Evolutionary conservation across 257 asterid genomes (phyloP), one percentile per base, ranked within the genome.

Genomic region (Capsicum baccatum): DNA sequence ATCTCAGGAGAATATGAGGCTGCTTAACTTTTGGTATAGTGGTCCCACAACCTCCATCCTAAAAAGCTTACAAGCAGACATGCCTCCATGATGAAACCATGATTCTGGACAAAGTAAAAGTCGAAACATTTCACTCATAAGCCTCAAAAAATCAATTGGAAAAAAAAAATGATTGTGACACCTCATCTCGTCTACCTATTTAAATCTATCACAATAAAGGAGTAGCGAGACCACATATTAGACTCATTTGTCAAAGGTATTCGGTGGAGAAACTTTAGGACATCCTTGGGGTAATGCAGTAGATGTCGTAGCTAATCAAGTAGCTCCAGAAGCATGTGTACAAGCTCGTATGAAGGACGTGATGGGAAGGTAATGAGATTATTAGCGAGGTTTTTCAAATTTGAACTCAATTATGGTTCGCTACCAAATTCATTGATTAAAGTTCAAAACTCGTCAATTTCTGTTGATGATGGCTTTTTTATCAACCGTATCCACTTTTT

Each of bases 131-230:
- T 13, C 80, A 74, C 44, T 21, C 80, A 74, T 19, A 74, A 50
- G 60, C 80, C 60, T 74, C 19, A 21, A 50, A 37, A 48, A 19
- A 19, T n/a, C 50, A 68, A 16, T 9, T 11, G 21, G 21, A 1
- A 17, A 62, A 9, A 48, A 74, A 13, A 19, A 47, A 63, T 63
- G 55, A 71, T 71, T n/a, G 16, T 74, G 80, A 74, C 80, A 74
- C 13, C 60, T 21, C 80, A 19, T 50, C 56, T 21, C 50, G 42
- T 74, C 80, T 9, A 4, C 15, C 60, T 74, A 33, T 48, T 50
- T 74, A 13, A 74, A 21, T 13, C 47, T 71, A 21, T 73, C n/a
- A 11, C 35, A 42, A n/a, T 13, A 17, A 35, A 42, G 19, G 80
- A 74, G 12, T 14, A 13, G 6, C 6, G 80, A 4, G 44, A 21